Evolutionary conservation across 2,329 filamentous ascomycete genomes (phyloP).

Genomic region (Trematosphaeria pertusa): DNA sequence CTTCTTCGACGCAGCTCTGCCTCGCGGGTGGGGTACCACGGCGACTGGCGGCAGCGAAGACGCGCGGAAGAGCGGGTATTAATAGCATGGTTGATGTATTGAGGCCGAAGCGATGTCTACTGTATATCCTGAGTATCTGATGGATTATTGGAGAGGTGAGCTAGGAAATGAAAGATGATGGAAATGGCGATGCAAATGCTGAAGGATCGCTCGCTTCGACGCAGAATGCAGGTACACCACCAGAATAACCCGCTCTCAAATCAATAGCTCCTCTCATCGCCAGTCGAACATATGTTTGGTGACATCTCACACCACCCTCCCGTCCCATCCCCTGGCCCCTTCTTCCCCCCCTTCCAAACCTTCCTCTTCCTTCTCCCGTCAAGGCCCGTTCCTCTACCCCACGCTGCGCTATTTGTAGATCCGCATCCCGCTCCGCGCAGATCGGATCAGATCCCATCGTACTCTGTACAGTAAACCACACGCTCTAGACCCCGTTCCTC

Average conservation of each 20-base stretch:
- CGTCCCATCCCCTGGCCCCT: no score
- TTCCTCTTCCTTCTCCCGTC: background rate
- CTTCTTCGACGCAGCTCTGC: background rate
- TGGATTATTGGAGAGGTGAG: no score
- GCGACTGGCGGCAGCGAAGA: no score
- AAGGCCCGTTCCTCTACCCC: background rate
- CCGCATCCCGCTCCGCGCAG: no score
- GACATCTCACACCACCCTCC: conserved; percentile 1
- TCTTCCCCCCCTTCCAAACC: no score
- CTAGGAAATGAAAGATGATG: no score
- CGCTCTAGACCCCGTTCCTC: no score
- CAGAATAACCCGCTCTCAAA: background rate
- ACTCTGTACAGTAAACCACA: no score
- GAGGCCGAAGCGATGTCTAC: background rate
- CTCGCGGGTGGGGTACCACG: no score
- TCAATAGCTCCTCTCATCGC: background rate
- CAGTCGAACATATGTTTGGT: conserved; percentile 1
- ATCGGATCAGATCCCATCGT: no score
- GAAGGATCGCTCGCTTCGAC: background rate
- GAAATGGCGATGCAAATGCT: background rate
- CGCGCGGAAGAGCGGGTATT: background rate
- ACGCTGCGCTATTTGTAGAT: background rate
- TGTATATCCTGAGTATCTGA: background rate
- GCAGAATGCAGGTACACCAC: conserved; percentile 2
- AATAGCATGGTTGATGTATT: conserved; percentile 2